Evolutionary conservation across 1,284 basidiomycete species (phyloP), one percentile per base, ranked within the genome.

Genomic region (Cutaneotrichosporon sp.): DNA sequence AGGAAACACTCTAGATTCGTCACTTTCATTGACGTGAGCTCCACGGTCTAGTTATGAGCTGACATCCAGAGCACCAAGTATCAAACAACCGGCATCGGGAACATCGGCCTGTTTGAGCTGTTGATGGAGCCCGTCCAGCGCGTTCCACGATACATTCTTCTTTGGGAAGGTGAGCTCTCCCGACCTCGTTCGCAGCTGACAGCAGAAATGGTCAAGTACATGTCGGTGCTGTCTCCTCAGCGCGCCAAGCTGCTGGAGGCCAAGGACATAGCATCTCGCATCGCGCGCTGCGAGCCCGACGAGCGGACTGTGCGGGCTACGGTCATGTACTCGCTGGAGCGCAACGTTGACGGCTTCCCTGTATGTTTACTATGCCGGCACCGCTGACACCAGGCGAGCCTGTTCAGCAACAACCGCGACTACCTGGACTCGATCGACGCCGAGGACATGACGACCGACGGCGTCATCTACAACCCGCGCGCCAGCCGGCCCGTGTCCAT

Each of bases 121-220:
- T 83, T 99, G 46, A 97, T 98, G 87, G 97, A 99, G 73, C 97
- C 97, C n/a, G 92, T 98, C n/a, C 97, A 99, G 77, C 88, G 97
- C 29, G 92, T 99, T 67, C 95, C 97, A 1, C 85, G 95, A 60
- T 99, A 99, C 80, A 97, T 92, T 2, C 83, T 99, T 25, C 84
- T 99, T 66, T 92, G 97, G 79, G 89, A 92, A 67, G 88, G 83
- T 74, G 29, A 63, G 68, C 59, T 38, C 29, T 16, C 24, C 18
- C 25, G 45, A 20, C 10, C 16, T n/a, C n/a, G n/a, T n/a, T n/a
- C n/a, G 9, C 25, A 4, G 25, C 56, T 62, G 16, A 56, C 50
- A n/a, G n/a, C 56, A 82, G 82, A 84, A 2, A 95, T 95, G 88
- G 83, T 92, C 70, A 93, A 93, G 78, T 85, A 89, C 71, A 90